Base-by-base conservation (phyloP, 176 grass and related monocot genomes). In the Juncus inflexus region DNA sequence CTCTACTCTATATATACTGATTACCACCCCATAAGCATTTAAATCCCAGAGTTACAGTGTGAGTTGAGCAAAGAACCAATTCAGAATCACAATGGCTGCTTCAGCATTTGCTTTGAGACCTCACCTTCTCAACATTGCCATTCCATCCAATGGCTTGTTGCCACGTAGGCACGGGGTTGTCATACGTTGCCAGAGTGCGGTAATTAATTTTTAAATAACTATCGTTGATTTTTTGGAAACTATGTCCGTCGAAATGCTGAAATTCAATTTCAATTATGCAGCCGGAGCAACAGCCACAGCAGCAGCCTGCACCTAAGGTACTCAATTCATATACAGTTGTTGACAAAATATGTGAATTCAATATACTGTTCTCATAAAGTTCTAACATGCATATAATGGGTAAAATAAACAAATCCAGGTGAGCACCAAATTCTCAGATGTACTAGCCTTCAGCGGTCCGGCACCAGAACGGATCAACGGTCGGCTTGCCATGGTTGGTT, bases 401-500 rank as follows among this genome's bases (percentile, higher is more conserved):
- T 59, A 45, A 45, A 5, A 45, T 40, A 39, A 36, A 73, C 5
- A 51, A 8, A 5, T 37, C 15, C 19, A 77, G 64, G 64, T 59
- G 64, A 77, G 63, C 54, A 77, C 63, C 63, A 77, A 77, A 3
- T 77, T 77, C 62, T 61, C 40, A 0, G 74, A 77, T 1, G 19
- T 77, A 41, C 63, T 67, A 12, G 74, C 74, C 4, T 77, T 77
- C 64, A 77, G 74, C 2, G 74, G 74, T 45, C 74, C 64, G 50
- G 74, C 63, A 49, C 74, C 74, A 4, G 74, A 77, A 40, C 53
- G 63, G 12, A 77, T 77, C 54, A 77, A 77, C 15, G 74, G 74
- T 4, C 49, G 74, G 52, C 52, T 67, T 14, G 74, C 74, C 38
- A 67, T 77, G 74, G 6, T 77, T n/a, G 74, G 61, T 19, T 66